phyloP scores from a whole-genome alignment of 225 moss, liverwort and hornwort genomes.

The Physcomitrium patens region DNA sequence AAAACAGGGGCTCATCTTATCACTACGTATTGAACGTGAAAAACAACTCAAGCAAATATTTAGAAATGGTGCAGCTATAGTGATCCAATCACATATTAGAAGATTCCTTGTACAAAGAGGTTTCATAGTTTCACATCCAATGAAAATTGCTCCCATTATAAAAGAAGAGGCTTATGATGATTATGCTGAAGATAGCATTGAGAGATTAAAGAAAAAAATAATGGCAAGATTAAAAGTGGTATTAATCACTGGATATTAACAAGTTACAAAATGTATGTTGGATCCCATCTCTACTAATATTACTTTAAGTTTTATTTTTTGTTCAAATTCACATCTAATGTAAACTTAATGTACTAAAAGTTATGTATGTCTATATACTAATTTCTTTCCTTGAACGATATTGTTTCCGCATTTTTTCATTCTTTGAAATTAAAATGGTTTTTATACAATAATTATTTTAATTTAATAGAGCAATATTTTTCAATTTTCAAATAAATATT shows the following conservation, averaged over 20 bases:
- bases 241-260: constrained; percentile 31
- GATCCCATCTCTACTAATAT: too few species aligned
- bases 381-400: too few species aligned
- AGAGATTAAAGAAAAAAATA: constrained; percentile 24
- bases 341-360: too few species aligned
- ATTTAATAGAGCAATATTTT: too few species aligned
- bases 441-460: too few species aligned
- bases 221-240: constrained; percentile 40
- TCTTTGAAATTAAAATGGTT: too few species aligned
- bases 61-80: constrained; percentile 47
- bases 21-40: constrained; percentile 62
- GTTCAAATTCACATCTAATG: too few species aligned
- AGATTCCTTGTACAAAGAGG: constrained; percentile 49
- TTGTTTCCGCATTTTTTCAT: too few species aligned
- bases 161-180: not conserved
- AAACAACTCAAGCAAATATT: constrained; percentile 52
- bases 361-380: too few species aligned
- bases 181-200: not conserved
- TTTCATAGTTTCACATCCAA: constrained; percentile 46
- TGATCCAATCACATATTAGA: constrained; percentile 55
- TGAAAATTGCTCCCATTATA: not conserved
- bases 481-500: too few species aligned
- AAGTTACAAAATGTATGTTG: too few species aligned
- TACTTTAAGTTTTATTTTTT: too few species aligned
- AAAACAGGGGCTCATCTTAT: constrained; percentile 52